These are phyloP conservation scores for Pisolithus orientalis DNA, from an alignment of 768 basidiomycete species.

Conservation along the genomic window DNA sequence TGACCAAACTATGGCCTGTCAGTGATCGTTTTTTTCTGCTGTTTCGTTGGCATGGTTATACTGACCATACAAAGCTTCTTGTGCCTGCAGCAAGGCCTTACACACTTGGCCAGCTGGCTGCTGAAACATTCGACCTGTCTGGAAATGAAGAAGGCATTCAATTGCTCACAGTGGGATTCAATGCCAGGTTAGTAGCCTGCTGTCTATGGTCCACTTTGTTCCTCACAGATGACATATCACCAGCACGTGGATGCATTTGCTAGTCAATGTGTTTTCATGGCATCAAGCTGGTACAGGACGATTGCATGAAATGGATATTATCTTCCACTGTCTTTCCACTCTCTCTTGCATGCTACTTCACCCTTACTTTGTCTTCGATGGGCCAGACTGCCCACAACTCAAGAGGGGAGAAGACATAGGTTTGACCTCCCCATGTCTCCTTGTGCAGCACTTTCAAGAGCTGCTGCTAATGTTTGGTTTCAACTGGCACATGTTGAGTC, in stretches of 20 bases:
- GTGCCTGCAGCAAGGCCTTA: background rate
- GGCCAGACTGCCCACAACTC: conserved; percentile 33
- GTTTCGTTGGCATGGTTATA: no score
- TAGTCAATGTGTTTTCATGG: background rate
- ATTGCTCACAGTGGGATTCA: background rate
- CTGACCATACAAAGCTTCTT: background rate
- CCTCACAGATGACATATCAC: background rate
- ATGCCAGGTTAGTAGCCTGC: background rate
- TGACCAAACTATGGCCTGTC: no score
- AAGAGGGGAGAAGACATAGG: conserved; percentile 35
- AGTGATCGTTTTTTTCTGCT: no score
- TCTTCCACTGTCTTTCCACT: conserved; percentile 38
- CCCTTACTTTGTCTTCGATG: conserved; percentile 48
- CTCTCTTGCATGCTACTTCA: conserved; percentile 33
- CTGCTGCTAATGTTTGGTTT: conserved; percentile 38
- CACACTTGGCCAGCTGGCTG: background rate
- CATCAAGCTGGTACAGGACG: conserved; percentile 25
- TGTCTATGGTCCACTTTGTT: background rate
- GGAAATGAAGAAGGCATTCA: background rate
- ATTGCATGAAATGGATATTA: conserved; percentile 37
- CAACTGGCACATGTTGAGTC: conserved; percentile 22
- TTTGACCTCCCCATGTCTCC: conserved; percentile 2
- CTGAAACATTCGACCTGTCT: background rate
- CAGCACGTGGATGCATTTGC: conserved; percentile 7
- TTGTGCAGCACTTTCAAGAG: conserved; percentile 18